Evolutionary conservation across 164 flowering plant species (phyloP).

Genomic region (Dillenia turbinata): DNA sequence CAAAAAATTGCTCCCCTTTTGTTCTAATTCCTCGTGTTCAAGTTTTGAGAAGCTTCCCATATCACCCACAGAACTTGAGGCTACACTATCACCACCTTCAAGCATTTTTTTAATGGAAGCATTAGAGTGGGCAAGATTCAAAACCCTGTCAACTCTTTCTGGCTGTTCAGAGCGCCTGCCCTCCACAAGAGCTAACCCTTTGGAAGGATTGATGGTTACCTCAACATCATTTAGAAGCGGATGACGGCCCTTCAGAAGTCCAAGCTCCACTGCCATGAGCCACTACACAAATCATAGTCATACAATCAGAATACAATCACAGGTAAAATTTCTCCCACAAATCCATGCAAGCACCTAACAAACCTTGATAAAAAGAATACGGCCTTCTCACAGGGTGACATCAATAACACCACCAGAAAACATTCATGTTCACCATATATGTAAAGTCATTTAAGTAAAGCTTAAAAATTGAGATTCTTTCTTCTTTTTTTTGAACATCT

Average conservation of each 20-base stretch:
- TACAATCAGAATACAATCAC: slow-evolving; percentile 12
- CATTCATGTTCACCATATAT: too few relatives aligned
- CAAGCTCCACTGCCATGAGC: slow-evolving; percentile 95
- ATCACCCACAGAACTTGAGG: slow-evolving; percentile 14
- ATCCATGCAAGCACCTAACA: too few relatives aligned
- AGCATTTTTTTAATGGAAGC: slow-evolving; percentile 15
- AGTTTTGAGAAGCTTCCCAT: slow-evolving; percentile 10
- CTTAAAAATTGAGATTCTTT: too few relatives aligned
- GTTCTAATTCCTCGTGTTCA: slow-evolving; percentile 14
- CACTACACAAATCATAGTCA: slow-evolving; percentile 51
- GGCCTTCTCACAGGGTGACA: too few relatives aligned
- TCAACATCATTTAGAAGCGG: slow-evolving; percentile 87
- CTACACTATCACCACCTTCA: slow-evolving; percentile 22
- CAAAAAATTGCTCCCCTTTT: slow-evolving; percentile 13
- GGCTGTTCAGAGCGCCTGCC: slow-evolving; percentile 25
- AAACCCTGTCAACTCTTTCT: slow-evolving; percentile 16
- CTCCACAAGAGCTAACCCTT: slow-evolving; percentile 48
- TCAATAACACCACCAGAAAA: too few relatives aligned
- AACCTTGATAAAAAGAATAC: too few relatives aligned
- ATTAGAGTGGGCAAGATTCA: slow-evolving; percentile 23
- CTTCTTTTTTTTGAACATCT: too few relatives aligned
- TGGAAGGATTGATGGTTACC: slow-evolving; percentile 66
- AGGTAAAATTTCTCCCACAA: not conserved
- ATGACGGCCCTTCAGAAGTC: slow-evolving; percentile 93
- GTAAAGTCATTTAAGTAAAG: too few relatives aligned